Evolutionary conservation across 345 rosid species (phyloP).

Genomic region (Salix exigua): DNA sequence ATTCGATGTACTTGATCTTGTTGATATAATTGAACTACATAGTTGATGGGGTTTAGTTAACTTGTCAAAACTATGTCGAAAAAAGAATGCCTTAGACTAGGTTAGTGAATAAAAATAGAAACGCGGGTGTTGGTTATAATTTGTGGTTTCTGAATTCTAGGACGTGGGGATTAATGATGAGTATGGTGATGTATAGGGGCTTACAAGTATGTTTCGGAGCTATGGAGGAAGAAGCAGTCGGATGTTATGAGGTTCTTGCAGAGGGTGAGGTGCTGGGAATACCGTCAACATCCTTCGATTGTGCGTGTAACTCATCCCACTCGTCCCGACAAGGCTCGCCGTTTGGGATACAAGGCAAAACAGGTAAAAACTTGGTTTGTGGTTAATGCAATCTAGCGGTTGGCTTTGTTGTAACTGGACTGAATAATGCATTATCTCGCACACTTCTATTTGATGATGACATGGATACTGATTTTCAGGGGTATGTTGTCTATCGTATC

Average conservation of each 20-base stretch:
- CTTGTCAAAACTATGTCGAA: not conserved
- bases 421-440: not conserved
- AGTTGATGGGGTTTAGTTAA: not conserved
- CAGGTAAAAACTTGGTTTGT: slow-evolving; percentile 14
- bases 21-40: not conserved
- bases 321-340: slow-evolving; percentile 40
- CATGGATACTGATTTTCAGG: slow-evolving; percentile 12
- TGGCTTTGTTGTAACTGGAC: not conserved
- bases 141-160: not conserved
- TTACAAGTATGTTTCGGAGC: slow-evolving; percentile 39
- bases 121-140: not conserved
- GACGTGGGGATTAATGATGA: not conserved
- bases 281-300: slow-evolving; percentile 38
- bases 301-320: slow-evolving; percentile 38
- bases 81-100: not conserved
- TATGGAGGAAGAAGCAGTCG: slow-evolving; percentile 43
- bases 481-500: slow-evolving; percentile 36
- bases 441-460: not conserved
- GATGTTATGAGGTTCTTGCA: slow-evolving; percentile 40
- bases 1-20: not conserved
- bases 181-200: slow-evolving; percentile 20
- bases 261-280: slow-evolving; percentile 43
- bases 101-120: not conserved
- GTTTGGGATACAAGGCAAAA: slow-evolving; percentile 40
- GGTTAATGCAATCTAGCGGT: not conserved